Evolutionary conservation across 2,329 filamentous ascomycete genomes (phyloP).

Genomic region (Colletotrichum salicis): DNA sequence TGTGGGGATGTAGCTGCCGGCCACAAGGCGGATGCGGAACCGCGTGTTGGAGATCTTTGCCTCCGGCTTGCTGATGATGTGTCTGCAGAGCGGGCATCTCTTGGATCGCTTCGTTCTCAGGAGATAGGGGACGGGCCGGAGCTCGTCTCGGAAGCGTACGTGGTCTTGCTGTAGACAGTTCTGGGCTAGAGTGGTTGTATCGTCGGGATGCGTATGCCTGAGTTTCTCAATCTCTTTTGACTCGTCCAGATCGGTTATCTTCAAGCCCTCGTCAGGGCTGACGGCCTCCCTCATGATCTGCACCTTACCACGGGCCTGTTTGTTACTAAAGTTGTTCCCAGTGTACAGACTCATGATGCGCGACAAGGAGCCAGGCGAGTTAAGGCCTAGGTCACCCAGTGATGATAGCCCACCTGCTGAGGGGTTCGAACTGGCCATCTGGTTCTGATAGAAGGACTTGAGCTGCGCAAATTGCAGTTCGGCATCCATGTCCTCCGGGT

Average conservation of each 20-base stretch:
- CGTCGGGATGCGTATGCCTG: constrained; percentile 69
- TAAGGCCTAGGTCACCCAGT: constrained; percentile 66
- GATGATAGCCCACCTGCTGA: constrained; percentile 60
- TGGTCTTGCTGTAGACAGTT: constrained; percentile 61
- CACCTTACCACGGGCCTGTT: constrained; percentile 72
- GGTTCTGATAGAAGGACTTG: constrained; percentile 82
- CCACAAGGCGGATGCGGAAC: constrained; percentile 92
- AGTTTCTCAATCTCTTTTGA: constrained; percentile 69
- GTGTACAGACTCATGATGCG: constrained; percentile 95
- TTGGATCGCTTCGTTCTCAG: constrained; percentile 94
- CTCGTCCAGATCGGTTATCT: constrained; percentile 71
- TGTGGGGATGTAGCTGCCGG: constrained; percentile 86
- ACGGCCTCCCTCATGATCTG: constrained; percentile 80
- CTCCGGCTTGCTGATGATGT: constrained; percentile 95
- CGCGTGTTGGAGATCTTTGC: constrained; percentile 87
- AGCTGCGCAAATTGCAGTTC: constrained; percentile 81
- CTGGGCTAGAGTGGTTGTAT: constrained; percentile 64
- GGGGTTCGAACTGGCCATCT: constrained; percentile 72
- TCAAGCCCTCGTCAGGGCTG: constrained; percentile 76
- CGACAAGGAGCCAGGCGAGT: constrained; percentile 82
- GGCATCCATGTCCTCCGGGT: constrained; percentile 63
- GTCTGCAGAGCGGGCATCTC: constrained; percentile 89
- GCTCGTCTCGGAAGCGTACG: constrained; percentile 74
- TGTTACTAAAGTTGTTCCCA: constrained; percentile 70
- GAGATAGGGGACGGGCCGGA: constrained; percentile 84